Evolutionary conservation across 1,284 basidiomycete genomes (phyloP).

Genomic region (Ceratobasidium sp.): DNA sequence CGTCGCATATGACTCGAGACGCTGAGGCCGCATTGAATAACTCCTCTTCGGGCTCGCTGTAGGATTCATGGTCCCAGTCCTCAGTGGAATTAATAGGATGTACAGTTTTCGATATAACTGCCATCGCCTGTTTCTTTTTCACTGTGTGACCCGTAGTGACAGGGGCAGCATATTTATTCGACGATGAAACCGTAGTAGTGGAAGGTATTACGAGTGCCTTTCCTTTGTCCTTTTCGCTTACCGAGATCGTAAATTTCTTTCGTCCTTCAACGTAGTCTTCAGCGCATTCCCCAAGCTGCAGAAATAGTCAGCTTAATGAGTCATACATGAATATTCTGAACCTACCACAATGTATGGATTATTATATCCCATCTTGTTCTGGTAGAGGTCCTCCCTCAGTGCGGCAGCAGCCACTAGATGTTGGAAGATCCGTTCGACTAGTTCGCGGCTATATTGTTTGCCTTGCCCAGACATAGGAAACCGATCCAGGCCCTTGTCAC

Average conservation of each 20-base stretch:
- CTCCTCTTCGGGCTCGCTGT: not conserved
- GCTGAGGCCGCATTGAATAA: not conserved
- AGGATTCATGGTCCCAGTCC: not conserved
- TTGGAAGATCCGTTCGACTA: constrained; percentile 72
- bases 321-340: too few species aligned
- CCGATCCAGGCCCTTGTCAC: constrained; percentile 62
- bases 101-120: too few species aligned
- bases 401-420: constrained; percentile 62
- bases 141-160: constrained; percentile 16
- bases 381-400: constrained; percentile 53
- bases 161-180: constrained; percentile 4
- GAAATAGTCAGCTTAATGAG: constrained; percentile 46
- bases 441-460: constrained; percentile 53
- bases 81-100: constrained; percentile 13
- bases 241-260: constrained; percentile 45
- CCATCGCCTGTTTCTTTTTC: constrained; percentile 2
- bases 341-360: constrained; percentile 55
- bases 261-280: constrained; percentile 45
- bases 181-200: too few species aligned
- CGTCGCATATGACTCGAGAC: not conserved
- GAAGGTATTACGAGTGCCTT: too few species aligned
- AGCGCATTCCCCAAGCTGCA: constrained; percentile 48
- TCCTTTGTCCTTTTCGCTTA: constrained; percentile 39
- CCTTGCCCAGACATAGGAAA: constrained; percentile 67
- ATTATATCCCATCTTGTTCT: constrained; percentile 53